Evolutionary conservation across 2,329 filamentous ascomycete genomes (phyloP), one percentile per base, ranked within the genome.

Genomic region (Talaromyces funiculosus): DNA sequence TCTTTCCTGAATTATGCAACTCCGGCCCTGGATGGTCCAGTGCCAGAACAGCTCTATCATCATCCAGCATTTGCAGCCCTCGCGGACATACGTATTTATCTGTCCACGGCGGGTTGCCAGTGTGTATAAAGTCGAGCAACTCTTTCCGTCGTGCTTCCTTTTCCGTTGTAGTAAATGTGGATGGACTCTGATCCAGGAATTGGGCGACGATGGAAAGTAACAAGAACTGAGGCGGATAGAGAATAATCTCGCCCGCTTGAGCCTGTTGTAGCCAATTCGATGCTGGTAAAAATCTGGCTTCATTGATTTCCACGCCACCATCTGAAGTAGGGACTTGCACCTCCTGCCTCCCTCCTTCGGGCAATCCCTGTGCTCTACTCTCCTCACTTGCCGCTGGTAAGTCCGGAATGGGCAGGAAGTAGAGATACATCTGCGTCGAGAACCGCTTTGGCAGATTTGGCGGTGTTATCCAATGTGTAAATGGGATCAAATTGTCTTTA

Each of bases 401-500:
- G 14, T 70, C 61, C n/a, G 75, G 73, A 10, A 87, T 75, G 0
- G 92, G 92, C 2, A 97, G 81, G 74, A 95, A 87, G 75, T 96
- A 96, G 10, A 97, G 74, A 75, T 97, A 99, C 93, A 97, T 97
- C 72, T 97, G 92, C 0, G 93, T 97, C 0, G 90, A 90, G 77
- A 95, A 99, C 49, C 94, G 84, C 67, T 87, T 90, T 0, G 86
- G 83, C 1, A 88, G 78, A 63, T 84, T 85, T 0, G 66, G 68
- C 0, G 93, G 93, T 2, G 94, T 97, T 60, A 97, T 82, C 94
- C 94, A 97, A 58, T 90, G 85, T 0, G 92, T 96, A 70, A 96
- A 97, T 0, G 92, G 91, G 7, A 90, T 78, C 3, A 97, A 77
- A 38, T 81, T 79, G 1, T 87, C 87, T 84, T 58, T 14, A n/a